A percentile compares a stretch with the other conserved stretches of the same genome.
Evolutionary conservation across 2,329 filamentous ascomycete genomes (phyloP).

Genomic region (Tolypocladium tundrense): DNA sequence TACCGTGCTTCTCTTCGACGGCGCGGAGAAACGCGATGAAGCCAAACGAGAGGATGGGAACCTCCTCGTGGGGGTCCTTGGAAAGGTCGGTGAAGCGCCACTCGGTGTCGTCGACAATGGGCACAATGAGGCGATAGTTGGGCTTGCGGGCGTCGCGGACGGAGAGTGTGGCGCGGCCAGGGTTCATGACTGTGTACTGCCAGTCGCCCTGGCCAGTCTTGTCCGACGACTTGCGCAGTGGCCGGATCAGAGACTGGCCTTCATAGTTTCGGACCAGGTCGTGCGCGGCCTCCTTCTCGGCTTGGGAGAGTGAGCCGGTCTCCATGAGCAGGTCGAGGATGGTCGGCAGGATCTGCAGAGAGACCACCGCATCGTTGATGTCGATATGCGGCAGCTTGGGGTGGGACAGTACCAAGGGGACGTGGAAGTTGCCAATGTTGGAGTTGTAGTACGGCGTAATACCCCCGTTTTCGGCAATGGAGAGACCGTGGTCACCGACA

Average conservation of each 20-base stretch:
- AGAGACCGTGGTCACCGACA: constrained; percentile 23
- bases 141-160: constrained; percentile 10
- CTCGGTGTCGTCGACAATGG: constrained; percentile 15
- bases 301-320: constrained; percentile 18
- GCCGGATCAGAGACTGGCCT: constrained; percentile 23
- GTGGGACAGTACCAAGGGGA: constrained; percentile 22
- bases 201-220: constrained; percentile 11
- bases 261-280: constrained; percentile 24
- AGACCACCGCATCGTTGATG: constrained; percentile 19
- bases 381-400: constrained; percentile 21
- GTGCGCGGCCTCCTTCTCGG: constrained; percentile 12
- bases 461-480: constrained; percentile 18
- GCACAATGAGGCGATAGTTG: constrained; percentile 13
- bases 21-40: constrained; percentile 8
- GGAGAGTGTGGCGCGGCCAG: constrained; percentile 12
- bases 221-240: constrained; percentile 11
- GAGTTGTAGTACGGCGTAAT: constrained; percentile 22
- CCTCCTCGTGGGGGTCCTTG: constrained; percentile 17
- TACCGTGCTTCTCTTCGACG: constrained; percentile 12
- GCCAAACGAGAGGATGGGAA: constrained; percentile 15
- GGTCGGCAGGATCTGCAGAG: constrained; percentile 22
- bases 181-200: constrained; percentile 15
- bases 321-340: constrained; percentile 24
- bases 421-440: constrained; percentile 22
- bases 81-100: constrained; percentile 20